Percentiles rank a stretch among this genome's conserved stretches.
Conservation (phyloP, 2,329 filamentous ascomycete genomes). For the Exophiala phaeomuriformis region DNA sequence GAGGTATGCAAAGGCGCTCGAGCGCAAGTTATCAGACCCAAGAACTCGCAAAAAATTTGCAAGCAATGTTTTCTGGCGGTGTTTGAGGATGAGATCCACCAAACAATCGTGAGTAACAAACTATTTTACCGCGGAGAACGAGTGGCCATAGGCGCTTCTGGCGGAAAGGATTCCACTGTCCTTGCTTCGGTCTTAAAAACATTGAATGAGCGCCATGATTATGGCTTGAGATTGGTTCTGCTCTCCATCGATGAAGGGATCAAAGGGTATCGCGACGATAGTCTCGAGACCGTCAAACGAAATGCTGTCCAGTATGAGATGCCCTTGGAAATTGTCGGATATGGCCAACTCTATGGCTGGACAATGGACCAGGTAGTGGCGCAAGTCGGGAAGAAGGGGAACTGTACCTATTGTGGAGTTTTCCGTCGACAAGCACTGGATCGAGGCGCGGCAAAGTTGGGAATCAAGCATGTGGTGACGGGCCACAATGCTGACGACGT, state of each 20-base stretch:
- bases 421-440: conserved; percentile 92
- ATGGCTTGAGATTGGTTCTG: conserved; percentile 76
- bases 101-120: conserved; percentile 75
- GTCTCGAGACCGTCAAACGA: conserved; percentile 88
- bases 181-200: conserved; percentile 91
- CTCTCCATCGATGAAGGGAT: conserved; percentile 96
- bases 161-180: conserved; percentile 95
- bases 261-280: conserved; percentile 93
- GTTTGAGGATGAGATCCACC: conserved; percentile 90
- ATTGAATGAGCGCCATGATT: conserved; percentile 80
- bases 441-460: conserved; percentile 77
- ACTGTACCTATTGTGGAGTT: conserved; percentile 97
- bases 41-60: conserved; percentile 91
- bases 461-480: conserved; percentile 88
- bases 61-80: conserved; percentile 75
- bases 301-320: conserved; percentile 88
- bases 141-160: conserved; percentile 90
- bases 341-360: conserved; percentile 93
- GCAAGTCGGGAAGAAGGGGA: conserved; percentile 93
- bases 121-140: conserved; percentile 78
- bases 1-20: conserved; percentile 66
- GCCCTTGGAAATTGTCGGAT: conserved; percentile 85
- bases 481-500: conserved; percentile 97
- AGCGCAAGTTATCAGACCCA: conserved; percentile 85
- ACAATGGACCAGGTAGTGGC: conserved; percentile 99